Evolutionary conservation across 2,329 filamentous ascomycete species (phyloP).

Genomic region (Phoma sp.): DNA sequence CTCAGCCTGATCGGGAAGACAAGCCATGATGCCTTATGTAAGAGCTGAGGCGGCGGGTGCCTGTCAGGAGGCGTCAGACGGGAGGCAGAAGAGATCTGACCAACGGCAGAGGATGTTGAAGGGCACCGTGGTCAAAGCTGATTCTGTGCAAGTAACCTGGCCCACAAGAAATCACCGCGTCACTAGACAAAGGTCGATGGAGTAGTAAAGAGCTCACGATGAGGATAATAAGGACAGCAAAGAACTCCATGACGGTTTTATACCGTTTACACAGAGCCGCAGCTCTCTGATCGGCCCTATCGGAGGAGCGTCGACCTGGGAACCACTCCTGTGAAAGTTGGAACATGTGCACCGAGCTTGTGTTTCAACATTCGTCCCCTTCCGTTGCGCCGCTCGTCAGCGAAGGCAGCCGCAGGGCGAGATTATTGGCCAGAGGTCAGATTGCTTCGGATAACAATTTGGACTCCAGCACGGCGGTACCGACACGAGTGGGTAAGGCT

Average conservation of each 20-base stretch:
- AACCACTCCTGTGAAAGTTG: neutral
- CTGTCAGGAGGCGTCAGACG: neutral
- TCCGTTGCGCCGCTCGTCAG: neutral
- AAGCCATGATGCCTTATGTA: slow-evolving; percentile 1
- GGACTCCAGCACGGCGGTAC: neutral
- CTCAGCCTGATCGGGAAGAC: neutral
- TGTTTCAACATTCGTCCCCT: neutral
- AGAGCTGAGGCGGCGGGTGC: neutral
- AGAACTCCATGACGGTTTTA: too few species aligned
- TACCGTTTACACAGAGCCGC: neutral
- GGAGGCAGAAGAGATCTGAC: neutral
- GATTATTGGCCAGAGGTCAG: neutral
- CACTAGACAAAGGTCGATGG: too few species aligned
- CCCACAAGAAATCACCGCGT: too few species aligned
- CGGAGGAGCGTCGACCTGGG: neutral
- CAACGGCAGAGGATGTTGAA: neutral
- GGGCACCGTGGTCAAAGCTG: neutral
- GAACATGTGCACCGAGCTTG: neutral
- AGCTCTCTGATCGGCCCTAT: neutral
- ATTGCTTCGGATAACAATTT: neutral
- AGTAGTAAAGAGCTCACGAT: too few species aligned
- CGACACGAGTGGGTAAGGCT: neutral
- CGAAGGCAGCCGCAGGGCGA: neutral
- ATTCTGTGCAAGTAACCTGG: too few species aligned
- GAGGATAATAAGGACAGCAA: too few species aligned